These are phyloP conservation scores for Russula vinacea DNA, from an alignment of 768 basidiomycete species.

Conservation along the genomic window DNA sequence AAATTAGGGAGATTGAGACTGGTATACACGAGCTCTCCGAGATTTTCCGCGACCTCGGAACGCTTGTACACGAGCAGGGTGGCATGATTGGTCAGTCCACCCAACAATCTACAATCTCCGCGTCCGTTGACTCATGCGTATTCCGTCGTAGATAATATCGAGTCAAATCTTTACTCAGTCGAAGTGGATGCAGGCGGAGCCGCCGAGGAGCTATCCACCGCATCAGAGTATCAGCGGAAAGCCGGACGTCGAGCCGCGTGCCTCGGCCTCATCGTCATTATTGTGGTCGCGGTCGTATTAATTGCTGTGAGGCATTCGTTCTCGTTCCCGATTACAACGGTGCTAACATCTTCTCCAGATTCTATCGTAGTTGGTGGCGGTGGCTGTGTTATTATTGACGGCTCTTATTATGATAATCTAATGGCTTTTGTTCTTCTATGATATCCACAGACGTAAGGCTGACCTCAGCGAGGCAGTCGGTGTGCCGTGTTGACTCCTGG, in stretches of 20 bases:
- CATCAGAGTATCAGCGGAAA: constrained; percentile 90
- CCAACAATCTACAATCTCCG: too few species aligned
- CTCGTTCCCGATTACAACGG: background rate
- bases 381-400: background rate
- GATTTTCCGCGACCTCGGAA: constrained; percentile 95
- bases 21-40: constrained; percentile 95
- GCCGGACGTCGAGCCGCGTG: constrained; percentile 89
- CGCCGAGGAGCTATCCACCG: constrained; percentile 81
- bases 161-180: constrained; percentile 86
- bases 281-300: constrained; percentile 86
- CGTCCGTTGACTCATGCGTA: background rate
- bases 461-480: background rate
- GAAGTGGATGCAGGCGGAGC: constrained; percentile 79
- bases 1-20: constrained; percentile 94
- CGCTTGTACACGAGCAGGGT: constrained; percentile 91
- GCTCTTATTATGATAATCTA: constrained; percentile 24
- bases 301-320: constrained; percentile 69
- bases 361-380: constrained; percentile 15
- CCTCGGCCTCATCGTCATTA: constrained; percentile 78
- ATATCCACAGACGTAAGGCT: constrained; percentile 1
- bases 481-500: background rate
- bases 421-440: constrained; percentile 2
- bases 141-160: constrained; percentile 76
- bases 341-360: background rate
- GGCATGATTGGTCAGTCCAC: constrained; percentile 80